phyloP scores from a whole-genome alignment of 2,329 filamentous ascomycete species.

The Sclerotinia sclerotiorum region DNA sequence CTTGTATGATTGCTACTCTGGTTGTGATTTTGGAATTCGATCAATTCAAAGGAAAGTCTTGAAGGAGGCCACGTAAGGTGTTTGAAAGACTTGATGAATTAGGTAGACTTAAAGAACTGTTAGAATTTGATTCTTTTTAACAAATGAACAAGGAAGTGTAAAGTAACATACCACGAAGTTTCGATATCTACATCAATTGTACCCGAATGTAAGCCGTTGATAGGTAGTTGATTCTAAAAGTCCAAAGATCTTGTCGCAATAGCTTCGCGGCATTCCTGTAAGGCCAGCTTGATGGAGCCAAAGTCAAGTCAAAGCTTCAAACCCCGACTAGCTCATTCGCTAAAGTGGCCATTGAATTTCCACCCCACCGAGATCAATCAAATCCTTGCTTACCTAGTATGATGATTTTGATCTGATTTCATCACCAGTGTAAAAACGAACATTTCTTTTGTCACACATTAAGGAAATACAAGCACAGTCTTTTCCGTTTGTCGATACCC shows the following conservation, averaged over 20 bases:
- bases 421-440: constrained; percentile 16
- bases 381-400: constrained; percentile 24
- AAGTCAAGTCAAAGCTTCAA: constrained; percentile 22
- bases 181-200: constrained; percentile 25
- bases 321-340: constrained; percentile 29
- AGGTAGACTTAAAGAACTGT: constrained; percentile 25
- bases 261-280: constrained; percentile 20
- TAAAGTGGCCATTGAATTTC: constrained; percentile 32
- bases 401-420: constrained; percentile 11
- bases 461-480: constrained; percentile 32
- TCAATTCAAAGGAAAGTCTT: not conserved
- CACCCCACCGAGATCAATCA: constrained; percentile 33
- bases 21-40: not conserved
- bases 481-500: constrained; percentile 32
- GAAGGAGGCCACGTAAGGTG: constrained; percentile 29
- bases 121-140: constrained; percentile 5
- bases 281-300: constrained; percentile 40
- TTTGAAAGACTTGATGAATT: constrained; percentile 11
- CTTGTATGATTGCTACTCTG: constrained; percentile 42
- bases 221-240: not conserved
- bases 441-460: constrained; percentile 6
- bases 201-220: not conserved
- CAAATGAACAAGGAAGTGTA: no score
- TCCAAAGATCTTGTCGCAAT: constrained; percentile 22
- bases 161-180: constrained; percentile 6